Evolutionary conservation across 495 filamentous ascomycete species (phyloP), one percentile per base, ranked within the genome.

Genomic region (Annulohypoxylon stygium): DNA sequence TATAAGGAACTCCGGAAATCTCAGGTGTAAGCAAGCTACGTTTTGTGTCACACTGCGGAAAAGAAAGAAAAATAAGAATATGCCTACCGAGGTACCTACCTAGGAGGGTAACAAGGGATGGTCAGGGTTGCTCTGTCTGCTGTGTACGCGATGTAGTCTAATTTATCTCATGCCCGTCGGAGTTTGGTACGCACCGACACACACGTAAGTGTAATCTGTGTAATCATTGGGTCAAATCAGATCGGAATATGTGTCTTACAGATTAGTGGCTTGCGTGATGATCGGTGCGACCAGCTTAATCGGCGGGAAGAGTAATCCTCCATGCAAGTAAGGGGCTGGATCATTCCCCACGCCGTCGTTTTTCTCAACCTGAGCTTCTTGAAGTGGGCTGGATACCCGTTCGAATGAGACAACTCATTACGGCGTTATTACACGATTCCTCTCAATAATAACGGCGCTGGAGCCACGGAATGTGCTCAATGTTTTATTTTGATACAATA

Each of bases 201-300:
- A 47, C 43, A 47, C 43, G 43, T 47, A 47, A 47, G 43, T 47
- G 43, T 47, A 47, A 47, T 47, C 43, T 47, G 16, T 18, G 16
- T 47, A n/a, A 43, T 43, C 11, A 43, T 12, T 45, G 11, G 37
- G 37, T 45, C 41, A 23, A 45, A 45, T 45, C 41, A 45, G 41
- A 45, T 45, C 41, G 41, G 7, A 45, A 45, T 45, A 18, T 47
- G 43, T 47, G 43, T 47, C 16, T 18, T 7, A 47, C 43, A 20
- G n/a, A 12, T 16, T 47, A 47, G 43, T 47, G 43, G 16, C 43
- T 47, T 47, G 43, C 43, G 18, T 20, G 43, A 16, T 47, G 6
- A 7, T 20, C 18, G n/a, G 43, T 47, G 16, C 18, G 8, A 12
- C n/a, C 43, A 16, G n/a, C 18, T n/a, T 47, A 47, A 47, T 47